A percentile compares a stretch with the other conserved stretches of the same genome.
Conservation (phyloP, 2,329 filamentous ascomycete genomes). For the Juglanconis sp. region DNA sequence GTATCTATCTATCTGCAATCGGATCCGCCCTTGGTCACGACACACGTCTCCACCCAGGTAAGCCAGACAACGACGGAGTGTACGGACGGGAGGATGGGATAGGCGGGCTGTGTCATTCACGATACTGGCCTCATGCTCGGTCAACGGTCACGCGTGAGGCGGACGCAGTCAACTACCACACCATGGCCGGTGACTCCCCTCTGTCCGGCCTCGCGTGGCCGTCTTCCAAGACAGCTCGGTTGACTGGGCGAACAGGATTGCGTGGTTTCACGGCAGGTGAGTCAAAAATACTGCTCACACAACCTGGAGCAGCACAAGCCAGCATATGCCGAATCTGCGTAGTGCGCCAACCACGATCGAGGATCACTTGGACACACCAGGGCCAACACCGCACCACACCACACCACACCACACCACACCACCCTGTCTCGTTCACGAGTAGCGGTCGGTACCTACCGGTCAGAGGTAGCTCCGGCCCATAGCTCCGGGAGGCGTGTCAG, state of each 20-base stretch:
- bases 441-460: neutral
- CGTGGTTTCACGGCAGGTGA: neutral
- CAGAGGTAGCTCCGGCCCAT: neutral
- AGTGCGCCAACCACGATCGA: neutral
- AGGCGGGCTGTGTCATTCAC: neutral
- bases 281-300: neutral
- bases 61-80: neutral
- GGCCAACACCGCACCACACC: neutral
- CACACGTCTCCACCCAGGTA: neutral
- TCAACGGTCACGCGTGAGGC: neutral
- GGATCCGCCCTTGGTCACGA: neutral
- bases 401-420: neutral
- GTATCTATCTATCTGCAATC: neutral
- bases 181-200: neutral
- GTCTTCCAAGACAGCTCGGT: neutral
- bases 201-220: neutral
- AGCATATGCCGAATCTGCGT: neutral
- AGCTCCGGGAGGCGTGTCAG: neutral
- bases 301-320: neutral
- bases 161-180: neutral
- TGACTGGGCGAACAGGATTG: neutral
- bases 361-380: neutral
- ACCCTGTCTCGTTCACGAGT: neutral
- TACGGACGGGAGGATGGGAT: neutral
- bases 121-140: neutral